Percentiles rank a stretch among this genome's conserved stretches.
These are phyloP conservation scores for Diaporthe capsici DNA, from an alignment of 2,329 filamentous ascomycete genomes.

Conservation along the genomic window DNA sequence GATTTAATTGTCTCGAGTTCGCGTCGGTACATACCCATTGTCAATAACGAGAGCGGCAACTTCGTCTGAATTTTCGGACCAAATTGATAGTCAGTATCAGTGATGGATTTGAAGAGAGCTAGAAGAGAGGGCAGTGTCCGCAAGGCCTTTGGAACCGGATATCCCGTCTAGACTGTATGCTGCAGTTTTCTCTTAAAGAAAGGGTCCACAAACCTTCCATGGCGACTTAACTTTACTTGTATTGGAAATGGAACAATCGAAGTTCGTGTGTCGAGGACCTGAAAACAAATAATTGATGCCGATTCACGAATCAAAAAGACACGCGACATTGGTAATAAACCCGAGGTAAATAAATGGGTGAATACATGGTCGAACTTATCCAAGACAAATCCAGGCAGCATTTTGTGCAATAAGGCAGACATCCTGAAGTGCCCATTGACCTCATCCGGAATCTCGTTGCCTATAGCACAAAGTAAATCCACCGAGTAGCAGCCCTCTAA, in stretches of 20 bases:
- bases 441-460: conserved; percentile 11
- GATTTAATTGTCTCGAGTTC: conserved; percentile 41
- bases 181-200: not conserved
- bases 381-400: not conserved
- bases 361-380: not conserved
- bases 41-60: conserved; percentile 99
- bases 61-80: conserved; percentile 81
- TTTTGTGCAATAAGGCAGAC: not conserved
- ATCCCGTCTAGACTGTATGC: not conserved
- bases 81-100: not conserved
- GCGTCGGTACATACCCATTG: conserved; percentile 93
- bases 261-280: not conserved
- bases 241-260: not conserved
- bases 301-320: not conserved
- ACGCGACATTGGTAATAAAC: not conserved
- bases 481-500: not conserved
- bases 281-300: not conserved
- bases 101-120: not conserved
- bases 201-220: conserved; percentile 6
- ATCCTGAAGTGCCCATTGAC: not conserved
- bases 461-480: not conserved
- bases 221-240: not conserved
- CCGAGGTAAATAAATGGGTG: not conserved
- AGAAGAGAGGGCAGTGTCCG: not conserved
- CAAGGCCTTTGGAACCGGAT: not conserved